Percentiles rank a stretch among this genome's conserved stretches.
Evolutionary conservation across 352 stramenopile genomes (phyloP).

Genomic region (Halophytophthora batemanensis): DNA sequence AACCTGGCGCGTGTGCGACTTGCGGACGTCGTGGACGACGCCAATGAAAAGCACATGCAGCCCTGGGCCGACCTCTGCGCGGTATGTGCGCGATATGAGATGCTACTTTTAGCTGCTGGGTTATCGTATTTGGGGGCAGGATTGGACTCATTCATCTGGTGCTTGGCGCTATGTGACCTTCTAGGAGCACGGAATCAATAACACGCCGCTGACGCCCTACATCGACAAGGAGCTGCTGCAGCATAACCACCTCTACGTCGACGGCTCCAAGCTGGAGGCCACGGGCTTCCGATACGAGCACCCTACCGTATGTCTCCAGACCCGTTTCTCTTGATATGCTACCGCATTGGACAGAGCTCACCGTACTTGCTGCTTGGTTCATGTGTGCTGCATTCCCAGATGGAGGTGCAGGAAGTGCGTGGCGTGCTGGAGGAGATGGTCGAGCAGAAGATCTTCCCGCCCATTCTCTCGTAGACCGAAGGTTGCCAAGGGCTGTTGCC

Average conservation of each 20-base stretch:
- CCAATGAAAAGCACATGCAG: conserved; percentile 90
- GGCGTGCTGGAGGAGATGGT: conserved; percentile 70
- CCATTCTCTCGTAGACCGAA: conserved; percentile 45
- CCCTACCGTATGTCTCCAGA: conserved; percentile 42
- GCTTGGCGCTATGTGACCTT: conserved; percentile 5
- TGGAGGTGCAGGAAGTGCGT: conserved; percentile 58
- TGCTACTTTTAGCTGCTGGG: not conserved
- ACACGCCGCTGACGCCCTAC: conserved; percentile 84
- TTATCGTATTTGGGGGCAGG: no score
- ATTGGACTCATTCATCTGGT: conserved; percentile 4
- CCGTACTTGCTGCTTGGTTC: conserved; percentile 11
- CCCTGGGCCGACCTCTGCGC: conserved; percentile 82
- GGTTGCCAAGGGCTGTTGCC: not conserved
- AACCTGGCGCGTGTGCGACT: conserved; percentile 77
- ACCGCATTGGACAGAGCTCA: conserved; percentile 2
- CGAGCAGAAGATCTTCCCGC: conserved; percentile 77
- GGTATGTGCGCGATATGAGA: conserved; percentile 22
- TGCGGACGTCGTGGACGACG: conserved; percentile 80
- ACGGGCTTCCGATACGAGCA: conserved; percentile 76
- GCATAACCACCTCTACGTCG: conserved; percentile 79
- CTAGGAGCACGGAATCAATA: conserved; percentile 72
- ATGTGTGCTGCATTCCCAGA: conserved; percentile 25
- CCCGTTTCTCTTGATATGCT: not conserved
- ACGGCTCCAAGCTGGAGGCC: conserved; percentile 75
- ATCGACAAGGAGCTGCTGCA: conserved; percentile 87